phyloP scores from a whole-genome alignment of 2,329 filamentous ascomycete genomes.

The Colletotrichum magnum region DNA sequence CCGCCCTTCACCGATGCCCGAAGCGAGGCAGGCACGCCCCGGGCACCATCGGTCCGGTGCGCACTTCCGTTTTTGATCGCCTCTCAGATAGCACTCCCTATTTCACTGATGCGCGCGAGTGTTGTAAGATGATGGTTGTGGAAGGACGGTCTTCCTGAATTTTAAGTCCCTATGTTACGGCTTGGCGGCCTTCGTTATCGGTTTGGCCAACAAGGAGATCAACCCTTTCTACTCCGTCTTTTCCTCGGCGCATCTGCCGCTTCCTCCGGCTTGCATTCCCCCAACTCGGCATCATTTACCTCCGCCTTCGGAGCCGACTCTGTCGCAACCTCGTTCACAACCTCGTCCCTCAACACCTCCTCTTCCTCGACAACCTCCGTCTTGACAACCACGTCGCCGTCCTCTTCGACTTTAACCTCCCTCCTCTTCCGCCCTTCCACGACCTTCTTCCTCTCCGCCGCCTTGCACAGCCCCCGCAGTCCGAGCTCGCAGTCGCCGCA shows the following conservation, averaged over 20 bases:
- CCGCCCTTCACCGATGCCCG: slow-evolving; percentile 23
- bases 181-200: neutral
- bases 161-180: neutral
- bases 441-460: slow-evolving; percentile 77
- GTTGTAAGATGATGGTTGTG: slow-evolving; percentile 4
- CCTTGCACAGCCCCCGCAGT: slow-evolving; percentile 80
- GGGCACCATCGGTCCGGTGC: slow-evolving; percentile 24
- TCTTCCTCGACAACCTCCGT: slow-evolving; percentile 49
- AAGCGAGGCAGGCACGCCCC: slow-evolving; percentile 26
- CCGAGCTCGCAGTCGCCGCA: slow-evolving; percentile 92
- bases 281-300: neutral
- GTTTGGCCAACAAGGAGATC: neutral
- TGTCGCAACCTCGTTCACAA: slow-evolving; percentile 1
- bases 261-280: neutral
- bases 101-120: neutral
- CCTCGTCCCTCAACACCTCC: slow-evolving; percentile 44
- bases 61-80: slow-evolving; percentile 12
- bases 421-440: slow-evolving; percentile 67
- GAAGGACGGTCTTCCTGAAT: neutral
- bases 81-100: slow-evolving; percentile 12
- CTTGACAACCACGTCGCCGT: slow-evolving; percentile 40
- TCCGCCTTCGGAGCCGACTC: slow-evolving; percentile 10
- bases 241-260: neutral
- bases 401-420: slow-evolving; percentile 45
- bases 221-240: slow-evolving; percentile 4